Evolutionary conservation across 1,284 basidiomycete genomes (phyloP).

Genomic region (Fomitiporia mediterranea): DNA sequence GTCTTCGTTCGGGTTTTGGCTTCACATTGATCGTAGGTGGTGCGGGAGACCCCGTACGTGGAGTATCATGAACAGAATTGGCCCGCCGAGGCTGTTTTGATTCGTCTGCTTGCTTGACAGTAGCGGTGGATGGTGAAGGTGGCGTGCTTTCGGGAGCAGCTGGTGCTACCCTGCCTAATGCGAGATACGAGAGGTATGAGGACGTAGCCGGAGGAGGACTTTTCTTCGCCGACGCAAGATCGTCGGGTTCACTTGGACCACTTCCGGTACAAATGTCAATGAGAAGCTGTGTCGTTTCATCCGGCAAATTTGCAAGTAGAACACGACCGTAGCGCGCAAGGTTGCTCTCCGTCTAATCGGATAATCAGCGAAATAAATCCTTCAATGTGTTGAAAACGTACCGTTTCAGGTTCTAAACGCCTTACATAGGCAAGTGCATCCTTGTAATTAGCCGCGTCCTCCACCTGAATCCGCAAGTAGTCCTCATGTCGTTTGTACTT

Average conservation of each 20-base stretch:
- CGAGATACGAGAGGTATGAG: constrained; percentile 76
- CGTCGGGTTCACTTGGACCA: constrained; percentile 40
- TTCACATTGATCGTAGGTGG: constrained; percentile 22
- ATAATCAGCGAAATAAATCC: constrained; percentile 1
- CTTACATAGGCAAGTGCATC: constrained; percentile 84
- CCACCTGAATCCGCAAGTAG: constrained; percentile 91
- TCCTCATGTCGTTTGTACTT: constrained; percentile 91
- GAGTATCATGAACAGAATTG: constrained; percentile 23
- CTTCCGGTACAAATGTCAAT: constrained; percentile 88
- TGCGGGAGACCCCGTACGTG: constrained; percentile 28
- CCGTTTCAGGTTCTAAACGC: constrained; percentile 70
- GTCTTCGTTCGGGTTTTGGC: constrained; percentile 40
- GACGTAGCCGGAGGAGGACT: constrained; percentile 36
- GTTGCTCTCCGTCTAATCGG: constrained; percentile 69
- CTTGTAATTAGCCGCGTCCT: constrained; percentile 80
- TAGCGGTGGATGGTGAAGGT: constrained; percentile 47
- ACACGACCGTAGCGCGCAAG: constrained; percentile 81
- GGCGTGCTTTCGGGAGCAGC: constrained; percentile 36
- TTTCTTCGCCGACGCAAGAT: constrained; percentile 31
- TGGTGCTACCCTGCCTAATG: constrained; percentile 52
- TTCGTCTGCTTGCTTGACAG: constrained; percentile 39
- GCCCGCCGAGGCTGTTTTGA: constrained; percentile 28
- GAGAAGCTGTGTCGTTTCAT: constrained; percentile 85
- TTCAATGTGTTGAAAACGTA: constrained; percentile 8
- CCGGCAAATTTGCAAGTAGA: constrained; percentile 76